Conservation (phyloP, 768 basidiomycete species). For the Crepidotus variabilis region DNA sequence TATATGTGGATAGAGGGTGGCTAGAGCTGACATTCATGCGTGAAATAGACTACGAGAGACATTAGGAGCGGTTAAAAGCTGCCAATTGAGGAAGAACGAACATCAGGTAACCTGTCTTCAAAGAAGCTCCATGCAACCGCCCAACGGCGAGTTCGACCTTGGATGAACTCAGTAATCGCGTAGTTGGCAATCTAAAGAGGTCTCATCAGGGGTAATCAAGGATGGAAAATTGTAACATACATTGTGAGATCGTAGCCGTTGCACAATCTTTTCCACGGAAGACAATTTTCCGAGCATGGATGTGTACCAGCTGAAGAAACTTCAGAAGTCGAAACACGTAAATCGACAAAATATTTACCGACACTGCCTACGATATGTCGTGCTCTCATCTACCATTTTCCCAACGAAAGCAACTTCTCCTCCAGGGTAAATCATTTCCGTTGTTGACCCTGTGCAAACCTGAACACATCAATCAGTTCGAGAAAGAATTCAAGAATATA, state of each 20-base stretch:
- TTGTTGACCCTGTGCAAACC: slow-evolving; percentile 83
- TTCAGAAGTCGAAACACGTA: not conserved
- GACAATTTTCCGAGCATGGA: slow-evolving; percentile 88
- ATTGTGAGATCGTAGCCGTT: slow-evolving; percentile 37
- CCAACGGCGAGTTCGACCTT: slow-evolving; percentile 92
- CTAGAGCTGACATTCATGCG: slow-evolving; percentile 31
- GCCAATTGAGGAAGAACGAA: slow-evolving; percentile 32
- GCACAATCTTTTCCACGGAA: slow-evolving; percentile 62
- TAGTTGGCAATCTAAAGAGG: slow-evolving; percentile 75
- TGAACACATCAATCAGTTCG: slow-evolving; percentile 21
- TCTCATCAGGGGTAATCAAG: not conserved
- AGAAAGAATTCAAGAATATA: not conserved
- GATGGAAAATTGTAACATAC: slow-evolving; percentile 21
- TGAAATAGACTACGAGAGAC: slow-evolving; percentile 23
- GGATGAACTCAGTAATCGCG: slow-evolving; percentile 76
- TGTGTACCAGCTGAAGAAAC: slow-evolving; percentile 77
- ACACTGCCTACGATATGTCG: slow-evolving; percentile 45
- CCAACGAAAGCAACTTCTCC: slow-evolving; percentile 81
- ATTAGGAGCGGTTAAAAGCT: not conserved
- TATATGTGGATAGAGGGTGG: slow-evolving; percentile 41
- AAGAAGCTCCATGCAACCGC: slow-evolving; percentile 84
- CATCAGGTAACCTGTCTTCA: slow-evolving; percentile 69
- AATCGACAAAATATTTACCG: slow-evolving; percentile 36
- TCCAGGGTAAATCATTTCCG: slow-evolving; percentile 83
- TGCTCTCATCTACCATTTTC: slow-evolving; percentile 75